phyloP scores from a whole-genome alignment of 2,329 filamentous ascomycete species.

The Huntiella abstrusa region DNA sequence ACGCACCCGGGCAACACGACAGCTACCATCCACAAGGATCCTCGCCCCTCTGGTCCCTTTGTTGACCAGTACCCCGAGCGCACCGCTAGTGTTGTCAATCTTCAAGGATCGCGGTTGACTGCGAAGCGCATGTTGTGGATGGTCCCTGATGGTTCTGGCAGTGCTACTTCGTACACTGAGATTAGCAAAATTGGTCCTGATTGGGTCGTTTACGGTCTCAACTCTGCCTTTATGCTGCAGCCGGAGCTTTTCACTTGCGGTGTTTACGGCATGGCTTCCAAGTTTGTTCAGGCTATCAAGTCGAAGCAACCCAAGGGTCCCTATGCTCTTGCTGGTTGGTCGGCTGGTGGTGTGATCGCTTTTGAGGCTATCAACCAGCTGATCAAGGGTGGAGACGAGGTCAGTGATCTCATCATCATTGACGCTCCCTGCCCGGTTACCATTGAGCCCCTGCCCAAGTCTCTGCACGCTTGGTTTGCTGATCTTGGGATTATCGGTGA shows the following conservation, averaged over 20 bases:
- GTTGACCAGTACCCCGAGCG: conserved; percentile 28
- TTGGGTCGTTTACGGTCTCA: conserved; percentile 33
- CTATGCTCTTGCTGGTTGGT: conserved; percentile 55
- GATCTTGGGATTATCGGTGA: conserved; percentile 52
- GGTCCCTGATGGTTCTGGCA: conserved; percentile 36
- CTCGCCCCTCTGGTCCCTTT: conserved; percentile 17
- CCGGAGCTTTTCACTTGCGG: conserved; percentile 37
- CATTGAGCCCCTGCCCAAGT: conserved; percentile 44
- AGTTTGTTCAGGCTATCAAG: conserved; percentile 43
- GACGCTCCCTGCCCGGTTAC: conserved; percentile 48
- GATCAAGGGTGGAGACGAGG: conserved; percentile 33
- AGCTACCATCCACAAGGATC: conserved; percentile 29
- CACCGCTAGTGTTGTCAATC: conserved; percentile 27
- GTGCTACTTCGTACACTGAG: conserved; percentile 44
- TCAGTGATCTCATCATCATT: conserved; percentile 43
- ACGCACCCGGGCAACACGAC: conserved; percentile 21
- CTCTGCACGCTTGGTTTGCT: conserved; percentile 53
- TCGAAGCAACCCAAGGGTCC: conserved; percentile 49
- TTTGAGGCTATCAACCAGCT: conserved; percentile 47
- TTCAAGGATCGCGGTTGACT: conserved; percentile 32
- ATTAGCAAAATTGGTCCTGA: conserved; percentile 21
- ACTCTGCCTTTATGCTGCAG: conserved; percentile 45
- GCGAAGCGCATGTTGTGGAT: conserved; percentile 32
- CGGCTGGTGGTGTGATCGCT: conserved; percentile 55
- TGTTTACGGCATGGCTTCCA: conserved; percentile 33